These are phyloP conservation scores for Phytopythium sindhum DNA, from an alignment of 352 stramenopile genomes.

Conservation along the genomic window DNA sequence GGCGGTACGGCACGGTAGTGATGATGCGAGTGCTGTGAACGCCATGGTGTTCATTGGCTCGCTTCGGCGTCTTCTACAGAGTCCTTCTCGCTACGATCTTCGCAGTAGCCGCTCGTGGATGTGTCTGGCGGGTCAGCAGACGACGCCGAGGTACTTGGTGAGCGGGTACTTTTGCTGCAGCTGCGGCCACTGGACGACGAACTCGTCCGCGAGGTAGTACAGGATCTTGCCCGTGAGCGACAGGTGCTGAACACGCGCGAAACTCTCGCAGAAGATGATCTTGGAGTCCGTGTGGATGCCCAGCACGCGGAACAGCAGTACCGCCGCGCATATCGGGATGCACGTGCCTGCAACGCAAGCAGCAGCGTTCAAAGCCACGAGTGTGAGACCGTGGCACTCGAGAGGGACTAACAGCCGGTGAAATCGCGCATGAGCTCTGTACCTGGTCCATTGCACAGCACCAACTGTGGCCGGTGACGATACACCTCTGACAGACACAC, in stretches of 20 bases:
- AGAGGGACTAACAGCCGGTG: neutral
- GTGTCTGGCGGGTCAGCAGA: slow-evolving; percentile 51
- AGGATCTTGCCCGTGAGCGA: slow-evolving; percentile 93
- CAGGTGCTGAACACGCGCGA: slow-evolving; percentile 90
- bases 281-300: slow-evolving; percentile 59
- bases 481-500: slow-evolving; percentile 78
- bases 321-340: slow-evolving; percentile 87
- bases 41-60: neutral
- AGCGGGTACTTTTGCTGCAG: slow-evolving; percentile 79
- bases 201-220: slow-evolving; percentile 92
- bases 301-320: slow-evolving; percentile 84
- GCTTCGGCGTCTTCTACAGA: neutral
- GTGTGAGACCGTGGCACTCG: neutral
- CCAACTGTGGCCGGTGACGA: slow-evolving; percentile 69
- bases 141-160: slow-evolving; percentile 84
- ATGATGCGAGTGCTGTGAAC: neutral
- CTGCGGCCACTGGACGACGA: slow-evolving; percentile 94
- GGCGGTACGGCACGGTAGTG: no score
- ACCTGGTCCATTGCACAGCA: slow-evolving; percentile 94
- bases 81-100: no score
- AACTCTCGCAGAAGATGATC: slow-evolving; percentile 94
- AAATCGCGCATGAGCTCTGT: neutral
- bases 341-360: slow-evolving; percentile 73
- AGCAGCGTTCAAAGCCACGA: neutral
- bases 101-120: no score